Evolutionary conservation across 352 stramenopile genomes (phyloP), one percentile per base, ranked within the genome.

Genomic region (Phytophthora pistaciae): DNA sequence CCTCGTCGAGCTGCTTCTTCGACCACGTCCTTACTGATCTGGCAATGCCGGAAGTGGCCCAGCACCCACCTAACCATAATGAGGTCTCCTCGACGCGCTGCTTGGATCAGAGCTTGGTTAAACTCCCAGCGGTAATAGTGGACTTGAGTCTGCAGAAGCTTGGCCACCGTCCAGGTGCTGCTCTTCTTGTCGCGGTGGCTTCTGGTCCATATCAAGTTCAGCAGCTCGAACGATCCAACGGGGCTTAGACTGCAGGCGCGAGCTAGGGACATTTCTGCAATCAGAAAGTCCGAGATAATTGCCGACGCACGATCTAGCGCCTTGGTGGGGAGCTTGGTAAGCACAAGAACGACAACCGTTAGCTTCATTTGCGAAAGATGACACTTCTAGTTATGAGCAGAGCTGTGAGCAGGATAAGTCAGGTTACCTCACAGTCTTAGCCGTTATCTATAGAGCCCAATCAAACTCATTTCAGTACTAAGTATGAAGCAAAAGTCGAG

Each of bases 11-110:
- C n/a, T 20, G 48, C 21, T 55, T 31, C 48, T 11, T 25, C n/a
- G 48, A 62, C 21, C 7, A 62, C 56, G 16, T 99, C 18, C 99
- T 99, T 68, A 94, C 92, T 18, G 85, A 96, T 70, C 90, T 91
- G 7, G 96, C 86, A 56, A 18, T 36, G 27, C 20, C 16, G 25
- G 38, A 69, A 64, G 27, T 54, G 64, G 5, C 4, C 29, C 13
- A 70, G 36, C 6, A 64, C 16, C 56, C 64, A 70, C 9, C 31
- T 31, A 36, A 70, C 27, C 14, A 65, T 20, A 1, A 53, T 16
- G 14, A 65, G 29, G 36, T 70, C 64, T 36, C 38, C 25, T 5
- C 36, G 18, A 10, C 33, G 29, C 31, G 53, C 54, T n/a, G 62
- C 62, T 7, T 42, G 25, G 11, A 25, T 8, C 10, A 63, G n/a